phyloP scores from a whole-genome alignment of 2,329 filamentous ascomycete species.

The Ceratocystis cacaofunesta region DNA sequence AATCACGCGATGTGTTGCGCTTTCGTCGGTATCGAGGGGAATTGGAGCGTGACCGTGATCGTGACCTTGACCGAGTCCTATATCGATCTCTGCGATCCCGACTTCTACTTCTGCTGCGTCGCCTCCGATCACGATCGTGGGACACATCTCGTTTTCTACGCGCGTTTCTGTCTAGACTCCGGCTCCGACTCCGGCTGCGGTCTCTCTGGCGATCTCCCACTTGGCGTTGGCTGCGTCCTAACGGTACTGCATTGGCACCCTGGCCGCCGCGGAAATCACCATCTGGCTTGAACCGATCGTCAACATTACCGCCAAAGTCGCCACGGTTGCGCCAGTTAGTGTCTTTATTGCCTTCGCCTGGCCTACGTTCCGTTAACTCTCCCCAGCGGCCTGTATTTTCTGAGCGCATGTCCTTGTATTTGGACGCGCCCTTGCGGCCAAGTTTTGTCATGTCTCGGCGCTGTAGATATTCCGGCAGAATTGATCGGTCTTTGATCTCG shows the following conservation, averaged over 20 bases:
- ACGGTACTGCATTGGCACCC: conserved; percentile 55
- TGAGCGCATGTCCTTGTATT: conserved; percentile 72
- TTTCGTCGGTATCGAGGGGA: conserved; percentile 24
- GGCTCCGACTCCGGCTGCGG: conserved; percentile 17
- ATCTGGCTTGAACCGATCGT: conserved; percentile 56
- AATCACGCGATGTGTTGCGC: conserved; percentile 41
- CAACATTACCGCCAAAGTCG: conserved; percentile 29
- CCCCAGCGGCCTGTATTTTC: conserved; percentile 91
- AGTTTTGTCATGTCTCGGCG: conserved; percentile 86
- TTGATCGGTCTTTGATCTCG: conserved; percentile 65
- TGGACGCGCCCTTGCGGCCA: conserved; percentile 79
- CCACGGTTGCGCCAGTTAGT: conserved; percentile 21
- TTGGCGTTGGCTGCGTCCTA: conserved; percentile 42
- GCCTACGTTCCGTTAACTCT: conserved; percentile 37
- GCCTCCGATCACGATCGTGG: conserved; percentile 20
- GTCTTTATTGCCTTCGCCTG: conserved; percentile 23
- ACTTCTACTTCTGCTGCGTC: conserved; percentile 21
- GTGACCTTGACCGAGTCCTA: conserved; percentile 23
- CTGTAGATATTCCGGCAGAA: conserved; percentile 82
- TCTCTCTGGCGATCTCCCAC: conserved; percentile 22
- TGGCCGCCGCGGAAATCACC: conserved; percentile 34
- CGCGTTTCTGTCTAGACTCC: conserved; percentile 10
- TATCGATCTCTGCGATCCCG: conserved; percentile 24
- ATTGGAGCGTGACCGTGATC: conserved; percentile 17
- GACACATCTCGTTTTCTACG: conserved; percentile 21